phyloP scores from a whole-genome alignment of 768 basidiomycete genomes.

The Crucibulum laeve region DNA sequence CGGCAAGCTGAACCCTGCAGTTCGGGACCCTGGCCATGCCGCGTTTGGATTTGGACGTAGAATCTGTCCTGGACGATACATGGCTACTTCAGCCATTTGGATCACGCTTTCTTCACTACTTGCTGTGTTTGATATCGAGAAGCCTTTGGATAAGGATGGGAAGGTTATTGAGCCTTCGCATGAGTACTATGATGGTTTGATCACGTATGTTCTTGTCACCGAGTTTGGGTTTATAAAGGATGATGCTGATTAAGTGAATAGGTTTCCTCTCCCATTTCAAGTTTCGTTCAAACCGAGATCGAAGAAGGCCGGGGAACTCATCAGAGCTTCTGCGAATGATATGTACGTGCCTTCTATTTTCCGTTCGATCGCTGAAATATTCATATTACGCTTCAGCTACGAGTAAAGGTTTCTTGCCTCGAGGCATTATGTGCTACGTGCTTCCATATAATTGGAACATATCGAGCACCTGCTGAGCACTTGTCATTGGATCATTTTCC shows the following conservation, averaged over 20 bases:
- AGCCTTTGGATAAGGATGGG: slow-evolving; percentile 5
- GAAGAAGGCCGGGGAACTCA: slow-evolving; percentile 1
- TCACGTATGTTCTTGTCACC: background rate
- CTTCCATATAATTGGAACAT: too few relatives aligned
- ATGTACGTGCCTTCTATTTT: too few relatives aligned
- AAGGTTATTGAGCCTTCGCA: background rate
- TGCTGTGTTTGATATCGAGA: slow-evolving; percentile 7
- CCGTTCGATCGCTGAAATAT: too few relatives aligned
- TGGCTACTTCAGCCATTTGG: slow-evolving; percentile 7
- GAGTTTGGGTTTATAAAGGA: background rate
- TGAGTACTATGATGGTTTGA: background rate
- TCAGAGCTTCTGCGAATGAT: too few relatives aligned
- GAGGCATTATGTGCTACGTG: too few relatives aligned
- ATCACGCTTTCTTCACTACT: slow-evolving; percentile 7
- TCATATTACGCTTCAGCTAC: too few relatives aligned
- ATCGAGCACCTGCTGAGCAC: too few relatives aligned
- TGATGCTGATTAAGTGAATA: background rate
- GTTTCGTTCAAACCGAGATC: slow-evolving; percentile 1
- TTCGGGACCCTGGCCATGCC: slow-evolving; percentile 7
- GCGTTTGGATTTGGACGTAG: slow-evolving; percentile 13
- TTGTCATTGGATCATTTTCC: too few relatives aligned
- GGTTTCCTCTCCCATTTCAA: background rate
- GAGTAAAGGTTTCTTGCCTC: too few relatives aligned
- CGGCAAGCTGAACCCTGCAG: slow-evolving; percentile 7
- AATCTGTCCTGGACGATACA: slow-evolving; percentile 9